Evolutionary conservation across 2,329 filamentous ascomycete species (phyloP), one percentile per base, ranked within the genome.

Genomic region (Podosphaera fusca): DNA sequence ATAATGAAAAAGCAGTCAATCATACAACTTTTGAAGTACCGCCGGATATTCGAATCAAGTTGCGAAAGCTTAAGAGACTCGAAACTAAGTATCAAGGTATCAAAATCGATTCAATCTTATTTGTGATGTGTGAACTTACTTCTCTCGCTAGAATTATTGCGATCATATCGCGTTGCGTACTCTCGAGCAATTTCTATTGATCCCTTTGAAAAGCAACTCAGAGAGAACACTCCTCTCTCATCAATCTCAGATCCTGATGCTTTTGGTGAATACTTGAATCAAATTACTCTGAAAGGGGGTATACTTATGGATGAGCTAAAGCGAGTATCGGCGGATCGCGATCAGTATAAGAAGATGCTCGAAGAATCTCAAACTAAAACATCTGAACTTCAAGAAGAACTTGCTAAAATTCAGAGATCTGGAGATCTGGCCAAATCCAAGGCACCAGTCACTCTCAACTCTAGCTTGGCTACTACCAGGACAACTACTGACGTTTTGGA

Each of bases 241-340:
- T 90, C 87, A 14, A 95, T 98, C 63, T 77, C 75, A 63, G 92
- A 98, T 59, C 87, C 90, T 0, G 79, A 80, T 56, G 84, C 88
- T 1, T 74, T 98, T 38, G 78, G 88, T 5, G 90, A 96, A 69
- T 98, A 95, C 65, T 75, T 98, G 34, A 87, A 84, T 63, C 87
- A 95, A 69, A 71, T 94, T 46, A 90, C 82, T 60, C 70, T 89
- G 56, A 90, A 94, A 66, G 82, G 83, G 47, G 87, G 94, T 64
- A 94, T 98, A 85, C 82, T 94, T 2, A 82, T 94, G 78, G 85
- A 94, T 51, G 92, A 98, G 69, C 74, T 95, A 58, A 95, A 94
- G 71, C 77, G 87, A 10, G 81, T 96, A 0, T 84, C 87, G 0
- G 77, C 78, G 2, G 89, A 96, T 66, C 83, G 85, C 59, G 87